phyloP scores from a whole-genome alignment of 257 asterid species.

The Fraxinus cuspidata region DNA sequence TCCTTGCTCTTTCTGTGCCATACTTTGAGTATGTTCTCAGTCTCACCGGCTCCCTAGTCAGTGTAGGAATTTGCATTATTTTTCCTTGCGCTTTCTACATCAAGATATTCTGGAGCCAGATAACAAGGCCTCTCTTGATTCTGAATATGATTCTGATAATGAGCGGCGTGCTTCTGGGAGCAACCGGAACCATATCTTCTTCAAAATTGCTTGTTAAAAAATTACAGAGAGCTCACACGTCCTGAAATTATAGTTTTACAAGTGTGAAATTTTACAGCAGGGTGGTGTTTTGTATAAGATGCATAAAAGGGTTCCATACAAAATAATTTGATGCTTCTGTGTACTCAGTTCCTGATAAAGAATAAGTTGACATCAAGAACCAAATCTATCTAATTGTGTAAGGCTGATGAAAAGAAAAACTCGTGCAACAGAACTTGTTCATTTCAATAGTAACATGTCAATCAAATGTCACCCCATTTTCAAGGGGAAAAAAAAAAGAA shows the following conservation, averaged over 20 bases:
- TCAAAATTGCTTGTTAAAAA: conserved; percentile 47
- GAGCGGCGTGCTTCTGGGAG: conserved; percentile 52
- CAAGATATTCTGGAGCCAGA: conserved; percentile 56
- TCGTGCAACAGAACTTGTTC: too few relatives aligned
- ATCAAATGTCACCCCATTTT: too few relatives aligned
- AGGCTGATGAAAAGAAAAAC: neutral
- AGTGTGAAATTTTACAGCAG: neutral
- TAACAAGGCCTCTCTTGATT: conserved; percentile 34
- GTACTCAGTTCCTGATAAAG: neutral
- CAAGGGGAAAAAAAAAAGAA: too few relatives aligned
- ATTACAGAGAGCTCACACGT: conserved; percentile 36
- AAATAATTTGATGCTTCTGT: neutral
- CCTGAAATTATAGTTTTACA: neutral
- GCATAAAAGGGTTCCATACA: neutral
- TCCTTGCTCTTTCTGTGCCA: conserved; percentile 62
- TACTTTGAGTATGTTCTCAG: conserved; percentile 69
- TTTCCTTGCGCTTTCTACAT: conserved; percentile 61
- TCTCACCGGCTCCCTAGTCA: conserved; percentile 74
- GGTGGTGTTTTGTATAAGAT: neutral
- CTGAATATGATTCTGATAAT: conserved; percentile 43
- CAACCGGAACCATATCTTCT: conserved; percentile 65
- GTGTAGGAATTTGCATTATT: conserved; percentile 58
- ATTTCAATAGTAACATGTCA: too few relatives aligned
- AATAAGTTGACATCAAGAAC: neutral
- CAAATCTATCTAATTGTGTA: neutral